These are phyloP conservation scores for Trichosporon inkin DNA, from an alignment of 1,284 basidiomycete species.

Conservation along the genomic window DNA sequence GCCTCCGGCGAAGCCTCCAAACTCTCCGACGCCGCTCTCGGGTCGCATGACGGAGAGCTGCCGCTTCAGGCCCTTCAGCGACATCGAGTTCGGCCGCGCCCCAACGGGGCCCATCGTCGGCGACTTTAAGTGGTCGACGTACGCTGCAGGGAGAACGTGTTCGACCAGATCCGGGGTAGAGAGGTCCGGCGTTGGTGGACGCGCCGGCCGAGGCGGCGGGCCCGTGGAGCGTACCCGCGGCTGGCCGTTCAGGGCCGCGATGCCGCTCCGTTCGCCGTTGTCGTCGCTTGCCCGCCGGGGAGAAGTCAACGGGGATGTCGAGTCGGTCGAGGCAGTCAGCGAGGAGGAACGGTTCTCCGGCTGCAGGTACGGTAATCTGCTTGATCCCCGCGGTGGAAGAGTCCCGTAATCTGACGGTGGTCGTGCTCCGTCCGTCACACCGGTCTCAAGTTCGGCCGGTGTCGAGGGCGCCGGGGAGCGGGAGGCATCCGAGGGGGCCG, in stretches of 20 bases:
- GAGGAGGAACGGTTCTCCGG: constrained; percentile 20
- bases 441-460: neutral
- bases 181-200: constrained; percentile 23
- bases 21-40: constrained; percentile 2
- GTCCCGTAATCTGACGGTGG: neutral
- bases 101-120: neutral
- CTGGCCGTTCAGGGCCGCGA: neutral
- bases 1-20: neutral
- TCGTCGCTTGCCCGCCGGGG: neutral
- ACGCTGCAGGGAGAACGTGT: constrained; percentile 13
- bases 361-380: constrained; percentile 19
- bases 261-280: neutral
- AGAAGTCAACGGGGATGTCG: neutral
- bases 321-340: constrained; percentile 21
- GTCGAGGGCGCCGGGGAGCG: neutral
- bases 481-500: neutral
- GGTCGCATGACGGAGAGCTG: constrained; percentile 3
- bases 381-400: constrained; percentile 13
- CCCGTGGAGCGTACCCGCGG: neutral
- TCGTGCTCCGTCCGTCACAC: neutral
- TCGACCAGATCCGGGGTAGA: constrained; percentile 7
- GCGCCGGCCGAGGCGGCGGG: constrained; percentile 14
- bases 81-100: constrained; percentile 13
- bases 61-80: constrained; percentile 11
- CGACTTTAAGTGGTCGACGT: constrained; percentile 14